phyloP scores from a whole-genome alignment of 768 basidiomycete genomes.

The Rhizopogon vulgaris region DNA sequence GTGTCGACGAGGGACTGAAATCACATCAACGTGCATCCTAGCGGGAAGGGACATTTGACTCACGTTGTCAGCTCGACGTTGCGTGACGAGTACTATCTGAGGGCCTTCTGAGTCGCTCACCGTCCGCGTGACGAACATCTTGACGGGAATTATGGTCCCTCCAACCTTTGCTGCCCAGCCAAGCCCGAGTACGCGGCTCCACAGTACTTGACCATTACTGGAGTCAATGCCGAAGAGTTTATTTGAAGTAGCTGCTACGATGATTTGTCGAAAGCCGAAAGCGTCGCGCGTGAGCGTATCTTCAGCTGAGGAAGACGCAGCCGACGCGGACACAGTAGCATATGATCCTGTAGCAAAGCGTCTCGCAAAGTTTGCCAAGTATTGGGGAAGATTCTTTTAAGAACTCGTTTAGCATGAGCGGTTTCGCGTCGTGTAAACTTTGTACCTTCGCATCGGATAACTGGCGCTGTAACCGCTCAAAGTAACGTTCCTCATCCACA shows the following conservation, averaged over 20 bases:
- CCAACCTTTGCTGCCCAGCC: slow-evolving; percentile 60
- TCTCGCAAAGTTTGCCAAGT: slow-evolving; percentile 55
- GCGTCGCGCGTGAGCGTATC: slow-evolving; percentile 55
- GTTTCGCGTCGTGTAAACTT: background rate
- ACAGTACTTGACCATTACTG: slow-evolving; percentile 67
- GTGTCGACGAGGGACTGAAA: slow-evolving; percentile 58
- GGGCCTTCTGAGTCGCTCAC: slow-evolving; percentile 39
- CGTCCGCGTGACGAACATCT: slow-evolving; percentile 49
- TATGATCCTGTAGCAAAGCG: slow-evolving; percentile 71
- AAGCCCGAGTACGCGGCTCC: slow-evolving; percentile 73
- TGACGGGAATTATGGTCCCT: slow-evolving; percentile 50
- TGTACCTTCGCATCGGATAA: slow-evolving; percentile 51
- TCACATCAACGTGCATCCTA: background rate
- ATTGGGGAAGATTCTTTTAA: slow-evolving; percentile 61
- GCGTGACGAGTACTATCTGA: slow-evolving; percentile 57
- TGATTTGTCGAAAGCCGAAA: slow-evolving; percentile 83
- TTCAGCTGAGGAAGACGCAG: slow-evolving; percentile 24
- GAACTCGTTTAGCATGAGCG: background rate
- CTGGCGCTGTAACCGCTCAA: slow-evolving; percentile 49
- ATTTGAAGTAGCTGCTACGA: slow-evolving; percentile 68
- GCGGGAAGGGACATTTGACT: slow-evolving; percentile 15
- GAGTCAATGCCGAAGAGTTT: slow-evolving; percentile 83
- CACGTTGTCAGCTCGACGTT: slow-evolving; percentile 59
- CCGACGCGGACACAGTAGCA: slow-evolving; percentile 33
- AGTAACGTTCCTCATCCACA: slow-evolving; percentile 40